A percentile compares a stretch with the other conserved stretches of the same genome.
These are phyloP conservation scores for Ustilago sp. DNA, from an alignment of 1,284 basidiomycete species.

Conservation along the genomic window DNA sequence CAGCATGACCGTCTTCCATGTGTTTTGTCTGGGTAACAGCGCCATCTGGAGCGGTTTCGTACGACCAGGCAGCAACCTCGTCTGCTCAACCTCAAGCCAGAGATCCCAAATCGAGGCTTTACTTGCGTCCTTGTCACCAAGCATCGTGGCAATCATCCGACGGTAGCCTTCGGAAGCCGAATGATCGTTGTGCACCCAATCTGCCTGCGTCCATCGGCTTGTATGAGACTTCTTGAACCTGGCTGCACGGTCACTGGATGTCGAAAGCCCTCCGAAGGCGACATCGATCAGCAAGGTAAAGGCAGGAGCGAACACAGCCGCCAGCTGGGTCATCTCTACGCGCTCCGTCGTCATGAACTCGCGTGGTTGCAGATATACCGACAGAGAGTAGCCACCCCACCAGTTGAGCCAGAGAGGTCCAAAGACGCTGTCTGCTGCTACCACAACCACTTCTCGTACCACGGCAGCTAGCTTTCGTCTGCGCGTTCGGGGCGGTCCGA, in stretches of 20 bases:
- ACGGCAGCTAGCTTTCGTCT: conserved; percentile 16
- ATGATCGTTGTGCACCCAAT: conserved; percentile 47
- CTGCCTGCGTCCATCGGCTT: conserved; percentile 33
- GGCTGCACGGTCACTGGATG: conserved; percentile 30
- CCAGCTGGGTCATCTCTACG: conserved; percentile 45
- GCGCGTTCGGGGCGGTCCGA: conserved; percentile 30
- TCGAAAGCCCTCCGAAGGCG: conserved; percentile 13
- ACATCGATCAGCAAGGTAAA: conserved; percentile 36
- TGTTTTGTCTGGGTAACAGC: conserved; percentile 17
- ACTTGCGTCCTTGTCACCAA: conserved; percentile 27
- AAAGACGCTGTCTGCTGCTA: conserved; percentile 32
- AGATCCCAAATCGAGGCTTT: conserved; percentile 36
- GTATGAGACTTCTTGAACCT: conserved; percentile 29
- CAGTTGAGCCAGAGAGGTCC: conserved; percentile 45
- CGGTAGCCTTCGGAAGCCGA: conserved; percentile 48
- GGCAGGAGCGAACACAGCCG: conserved; percentile 38
- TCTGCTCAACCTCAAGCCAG: conserved; percentile 20
- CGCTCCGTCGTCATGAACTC: conserved; percentile 42
- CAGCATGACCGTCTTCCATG: conserved; percentile 29
- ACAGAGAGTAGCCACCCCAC: conserved; percentile 48
- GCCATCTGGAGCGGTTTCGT: conserved; percentile 39
- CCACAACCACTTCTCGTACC: conserved; percentile 24
- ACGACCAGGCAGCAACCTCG: conserved; percentile 38
- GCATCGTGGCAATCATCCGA: conserved; percentile 36
- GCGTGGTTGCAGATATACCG: conserved; percentile 31